phyloP scores from a whole-genome alignment of 192 early-diverging fungal species.

The Backusella liffmaniae region DNA sequence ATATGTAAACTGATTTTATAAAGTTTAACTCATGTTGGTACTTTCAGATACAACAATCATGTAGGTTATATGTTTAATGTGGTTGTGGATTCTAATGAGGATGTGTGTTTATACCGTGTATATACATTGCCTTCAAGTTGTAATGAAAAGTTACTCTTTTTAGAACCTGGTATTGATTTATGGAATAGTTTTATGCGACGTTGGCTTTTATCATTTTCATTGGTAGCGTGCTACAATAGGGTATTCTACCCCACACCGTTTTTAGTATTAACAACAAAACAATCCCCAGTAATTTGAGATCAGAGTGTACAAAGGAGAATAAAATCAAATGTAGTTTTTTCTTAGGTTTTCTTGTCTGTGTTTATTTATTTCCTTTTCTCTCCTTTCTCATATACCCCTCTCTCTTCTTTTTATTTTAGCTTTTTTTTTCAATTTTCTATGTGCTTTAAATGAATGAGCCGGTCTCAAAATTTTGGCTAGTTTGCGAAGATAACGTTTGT shows the following conservation, averaged over 20 bases:
- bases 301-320: background rate
- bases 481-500: background rate
- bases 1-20: background rate
- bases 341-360: background rate
- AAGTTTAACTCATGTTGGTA: background rate
- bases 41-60: background rate
- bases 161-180: background rate
- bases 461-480: slow-evolving; percentile 20
- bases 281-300: background rate
- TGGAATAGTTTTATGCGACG: background rate
- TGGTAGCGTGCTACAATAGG: background rate
- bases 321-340: background rate
- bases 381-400: background rate
- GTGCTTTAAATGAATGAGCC: slow-evolving; percentile 27
- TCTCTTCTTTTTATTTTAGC: background rate
- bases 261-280: background rate
- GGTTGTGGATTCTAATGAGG: background rate
- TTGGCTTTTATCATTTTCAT: background rate
- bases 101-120: background rate
- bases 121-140: background rate
- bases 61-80: background rate
- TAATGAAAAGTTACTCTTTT: background rate
- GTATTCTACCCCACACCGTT: background rate
- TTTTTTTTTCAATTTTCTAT: background rate
- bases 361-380: background rate